phyloP scores from a whole-genome alignment of 306 rosid genomes.

The Sesbania bispinosa region DNA sequence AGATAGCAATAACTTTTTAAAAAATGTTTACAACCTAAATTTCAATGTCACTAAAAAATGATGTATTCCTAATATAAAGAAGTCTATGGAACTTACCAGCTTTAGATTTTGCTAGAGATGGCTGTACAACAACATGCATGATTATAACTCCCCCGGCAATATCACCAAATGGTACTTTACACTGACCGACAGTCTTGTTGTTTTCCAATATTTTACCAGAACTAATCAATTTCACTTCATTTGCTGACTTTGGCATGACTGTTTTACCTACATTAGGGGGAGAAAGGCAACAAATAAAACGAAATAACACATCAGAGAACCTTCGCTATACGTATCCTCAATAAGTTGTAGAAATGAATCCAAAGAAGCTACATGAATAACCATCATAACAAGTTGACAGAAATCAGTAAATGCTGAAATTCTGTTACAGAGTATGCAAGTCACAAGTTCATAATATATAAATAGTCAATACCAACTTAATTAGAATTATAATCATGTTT shows the following conservation, averaged over 20 bases:
- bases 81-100: slow-evolving; percentile 54
- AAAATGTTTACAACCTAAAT: neutral
- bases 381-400: slow-evolving; percentile 12
- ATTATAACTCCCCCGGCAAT: slow-evolving; percentile 58
- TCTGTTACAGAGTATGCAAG: neutral
- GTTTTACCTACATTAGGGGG: slow-evolving; percentile 57
- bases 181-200: slow-evolving; percentile 92
- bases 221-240: slow-evolving; percentile 87
- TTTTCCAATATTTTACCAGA: slow-evolving; percentile 96
- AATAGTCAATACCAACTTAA: neutral
- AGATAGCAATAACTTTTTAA: neutral
- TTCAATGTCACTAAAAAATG: neutral
- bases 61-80: neutral
- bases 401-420: slow-evolving; percentile 15
- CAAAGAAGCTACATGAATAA: slow-evolving; percentile 18
- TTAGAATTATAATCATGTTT: neutral
- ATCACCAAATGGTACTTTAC: slow-evolving; percentile 84
- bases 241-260: slow-evolving; percentile 83
- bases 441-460: neutral
- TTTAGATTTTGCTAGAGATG: slow-evolving; percentile 68
- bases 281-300: slow-evolving; percentile 22
- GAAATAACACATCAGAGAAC: neutral
- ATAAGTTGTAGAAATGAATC: neutral
- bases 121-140: slow-evolving; percentile 94
- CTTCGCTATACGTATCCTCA: neutral